A percentile compares a stretch with the other conserved stretches of the same genome.
Conservation (phyloP, 1,284 basidiomycete species). For the Psilocybe mexicana region DNA sequence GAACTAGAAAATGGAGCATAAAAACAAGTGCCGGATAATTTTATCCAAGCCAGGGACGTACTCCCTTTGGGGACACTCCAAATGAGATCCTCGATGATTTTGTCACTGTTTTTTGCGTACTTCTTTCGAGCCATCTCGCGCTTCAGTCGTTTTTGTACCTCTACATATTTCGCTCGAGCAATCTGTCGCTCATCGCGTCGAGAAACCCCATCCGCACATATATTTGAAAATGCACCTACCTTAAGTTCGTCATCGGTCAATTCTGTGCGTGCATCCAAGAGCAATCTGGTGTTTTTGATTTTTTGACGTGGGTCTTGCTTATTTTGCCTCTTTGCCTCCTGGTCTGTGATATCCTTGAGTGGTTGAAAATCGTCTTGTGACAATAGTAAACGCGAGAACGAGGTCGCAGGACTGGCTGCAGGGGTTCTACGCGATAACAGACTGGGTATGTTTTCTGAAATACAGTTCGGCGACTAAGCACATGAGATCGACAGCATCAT, state of each 20-base stretch:
- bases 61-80: slow-evolving; percentile 68
- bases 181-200: slow-evolving; percentile 37
- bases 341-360: slow-evolving; percentile 31
- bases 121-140: slow-evolving; percentile 53
- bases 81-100: slow-evolving; percentile 60
- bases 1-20: slow-evolving; percentile 43
- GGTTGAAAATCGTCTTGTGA: slow-evolving; percentile 38
- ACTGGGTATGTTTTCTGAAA: slow-evolving; percentile 18
- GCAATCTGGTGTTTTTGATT: slow-evolving; percentile 41
- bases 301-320: slow-evolving; percentile 29
- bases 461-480: slow-evolving; percentile 1
- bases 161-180: slow-evolving; percentile 66
- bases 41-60: slow-evolving; percentile 36
- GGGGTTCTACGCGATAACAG: slow-evolving; percentile 13
- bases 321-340: slow-evolving; percentile 27
- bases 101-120: slow-evolving; percentile 54
- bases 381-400: slow-evolving; percentile 40
- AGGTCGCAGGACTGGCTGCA: slow-evolving; percentile 30
- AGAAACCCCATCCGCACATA: neutral
- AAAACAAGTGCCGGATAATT: neutral
- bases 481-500: slow-evolving; percentile 9
- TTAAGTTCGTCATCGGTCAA: slow-evolving; percentile 78
- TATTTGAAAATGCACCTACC: slow-evolving; percentile 49
- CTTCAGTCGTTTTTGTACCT: slow-evolving; percentile 57
- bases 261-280: slow-evolving; percentile 70